These are phyloP conservation scores for Mucor circinelloides DNA, from an alignment of 371 early-diverging fungal species.

Conservation along the genomic window DNA sequence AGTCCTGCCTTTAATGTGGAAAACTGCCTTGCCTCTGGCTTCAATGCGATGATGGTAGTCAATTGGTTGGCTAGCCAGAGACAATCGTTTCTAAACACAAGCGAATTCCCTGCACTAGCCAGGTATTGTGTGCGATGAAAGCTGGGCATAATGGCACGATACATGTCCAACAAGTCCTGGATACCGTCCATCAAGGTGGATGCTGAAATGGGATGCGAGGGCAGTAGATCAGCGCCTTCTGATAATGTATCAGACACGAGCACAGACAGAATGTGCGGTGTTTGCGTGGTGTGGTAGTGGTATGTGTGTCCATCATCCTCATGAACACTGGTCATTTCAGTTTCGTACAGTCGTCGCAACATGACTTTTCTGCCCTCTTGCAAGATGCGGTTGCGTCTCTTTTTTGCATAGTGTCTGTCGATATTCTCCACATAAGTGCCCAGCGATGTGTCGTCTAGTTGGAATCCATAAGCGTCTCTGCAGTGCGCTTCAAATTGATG, in stretches of 20 bases:
- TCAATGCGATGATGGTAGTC: background rate
- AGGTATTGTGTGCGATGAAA: conserved; percentile 41
- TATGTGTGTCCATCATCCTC: conserved; percentile 15
- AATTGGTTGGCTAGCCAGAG: conserved; percentile 59
- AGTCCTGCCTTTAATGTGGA: background rate
- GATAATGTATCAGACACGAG: conserved; percentile 34
- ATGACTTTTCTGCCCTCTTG: conserved; percentile 42
- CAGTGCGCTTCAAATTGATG: conserved; percentile 16
- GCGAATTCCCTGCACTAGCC: conserved; percentile 54
- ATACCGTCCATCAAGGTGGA: conserved; percentile 33
- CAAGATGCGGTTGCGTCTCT: conserved; percentile 35
- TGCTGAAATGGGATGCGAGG: conserved; percentile 41
- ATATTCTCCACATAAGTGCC: conserved; percentile 27
- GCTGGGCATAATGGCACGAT: conserved; percentile 56
- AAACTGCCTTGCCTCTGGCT: conserved; percentile 11
- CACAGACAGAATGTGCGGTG: conserved; percentile 37
- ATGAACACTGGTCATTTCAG: conserved; percentile 24
- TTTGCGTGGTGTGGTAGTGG: conserved; percentile 42
- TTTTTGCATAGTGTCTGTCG: conserved; percentile 43
- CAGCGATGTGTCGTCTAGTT: conserved; percentile 1
- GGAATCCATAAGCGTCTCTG: conserved; percentile 5
- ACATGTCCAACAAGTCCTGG: conserved; percentile 52
- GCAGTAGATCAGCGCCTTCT: conserved; percentile 35
- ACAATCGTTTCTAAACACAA: conserved; percentile 76
- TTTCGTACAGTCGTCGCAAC: conserved; percentile 45